Conservation (phyloP, 768 basidiomycete species). For the Glaciozyma martinii region DNA sequence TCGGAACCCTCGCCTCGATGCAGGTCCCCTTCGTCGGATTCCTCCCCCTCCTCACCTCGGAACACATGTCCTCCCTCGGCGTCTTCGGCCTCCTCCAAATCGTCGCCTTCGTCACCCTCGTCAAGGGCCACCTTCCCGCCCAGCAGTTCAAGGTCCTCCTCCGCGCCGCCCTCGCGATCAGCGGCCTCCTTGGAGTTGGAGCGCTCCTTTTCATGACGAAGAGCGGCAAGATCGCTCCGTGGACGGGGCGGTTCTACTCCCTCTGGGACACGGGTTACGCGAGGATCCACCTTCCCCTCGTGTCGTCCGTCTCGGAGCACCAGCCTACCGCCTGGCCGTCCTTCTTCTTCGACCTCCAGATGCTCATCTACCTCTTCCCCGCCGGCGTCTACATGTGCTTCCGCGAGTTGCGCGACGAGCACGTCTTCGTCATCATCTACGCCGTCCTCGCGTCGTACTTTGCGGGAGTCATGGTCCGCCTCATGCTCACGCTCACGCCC, state of each 20-base stretch:
- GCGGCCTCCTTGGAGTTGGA: constrained; percentile 61
- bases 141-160: constrained; percentile 85
- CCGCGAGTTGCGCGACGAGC: constrained; percentile 87
- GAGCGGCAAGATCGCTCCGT: constrained; percentile 92
- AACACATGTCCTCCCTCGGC: constrained; percentile 96
- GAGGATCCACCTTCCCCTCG: constrained; percentile 41
- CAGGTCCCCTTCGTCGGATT: constrained; percentile 99
- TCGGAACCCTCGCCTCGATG: constrained; percentile 96
- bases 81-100: constrained; percentile 96
- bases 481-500: constrained; percentile 95
- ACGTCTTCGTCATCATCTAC: constrained; percentile 97
- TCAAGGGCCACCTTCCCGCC: constrained; percentile 77
- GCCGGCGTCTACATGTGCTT: constrained; percentile 92
- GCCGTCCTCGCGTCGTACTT: constrained; percentile 94
- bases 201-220: constrained; percentile 75
- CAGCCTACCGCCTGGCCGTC: constrained; percentile 99
- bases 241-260: constrained; percentile 99
- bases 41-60: constrained; percentile 92
- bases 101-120: constrained; percentile 81
- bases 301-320: constrained; percentile 97
- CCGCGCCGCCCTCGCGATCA: constrained; percentile 55
- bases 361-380: constrained; percentile 96
- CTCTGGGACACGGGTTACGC: constrained; percentile 99
- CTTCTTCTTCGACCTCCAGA: constrained; percentile 98
- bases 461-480: constrained; percentile 98